Conservation (phyloP, 306 rosid genomes). For the Inga oerstediana region DNA sequence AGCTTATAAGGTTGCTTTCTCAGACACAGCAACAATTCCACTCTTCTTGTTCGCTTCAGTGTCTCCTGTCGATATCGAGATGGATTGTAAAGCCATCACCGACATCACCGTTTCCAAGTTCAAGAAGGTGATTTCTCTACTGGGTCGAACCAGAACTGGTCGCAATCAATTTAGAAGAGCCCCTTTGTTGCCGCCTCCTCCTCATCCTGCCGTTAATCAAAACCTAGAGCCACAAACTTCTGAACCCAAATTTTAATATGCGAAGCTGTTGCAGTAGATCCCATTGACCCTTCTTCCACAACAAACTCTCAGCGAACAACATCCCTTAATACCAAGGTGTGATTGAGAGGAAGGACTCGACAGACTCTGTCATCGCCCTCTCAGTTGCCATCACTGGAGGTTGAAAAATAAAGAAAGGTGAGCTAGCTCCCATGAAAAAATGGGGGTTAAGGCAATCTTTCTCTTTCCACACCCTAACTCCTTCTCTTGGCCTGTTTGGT, state of each 20-base stretch:
- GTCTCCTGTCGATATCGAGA: conserved; percentile 45
- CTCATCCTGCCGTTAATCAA: not conserved
- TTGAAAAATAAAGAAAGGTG: too few relatives aligned
- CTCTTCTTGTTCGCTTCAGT: conserved; percentile 14
- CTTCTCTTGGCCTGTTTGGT: too few relatives aligned
- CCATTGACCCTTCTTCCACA: conserved; percentile 42
- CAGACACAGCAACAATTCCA: conserved; percentile 35
- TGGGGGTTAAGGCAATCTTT: too few relatives aligned
- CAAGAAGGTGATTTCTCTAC: conserved; percentile 75
- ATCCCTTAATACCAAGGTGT: conserved; percentile 23
- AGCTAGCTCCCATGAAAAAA: too few relatives aligned
- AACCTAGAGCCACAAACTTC: not conserved
- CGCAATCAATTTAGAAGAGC: conserved; percentile 87
- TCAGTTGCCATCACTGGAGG: too few relatives aligned
- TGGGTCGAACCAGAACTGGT: conserved; percentile 78
- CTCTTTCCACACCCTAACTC: too few relatives aligned
- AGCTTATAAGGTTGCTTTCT: conserved; percentile 38
- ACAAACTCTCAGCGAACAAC: not conserved
- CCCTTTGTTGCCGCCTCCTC: conserved; percentile 39
- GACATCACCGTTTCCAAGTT: conserved; percentile 81
- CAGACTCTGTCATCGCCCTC: too few relatives aligned
- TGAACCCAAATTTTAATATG: conserved; percentile 41
- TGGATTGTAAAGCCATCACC: conserved; percentile 68
- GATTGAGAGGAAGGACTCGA: conserved; percentile 48
- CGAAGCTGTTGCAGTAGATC: conserved; percentile 52